Percentiles rank a stretch among this genome's conserved stretches.
These are phyloP conservation scores for Skeletonema costatum DNA, from an alignment of 108 stramenopile species.

Conservation along the genomic window DNA sequence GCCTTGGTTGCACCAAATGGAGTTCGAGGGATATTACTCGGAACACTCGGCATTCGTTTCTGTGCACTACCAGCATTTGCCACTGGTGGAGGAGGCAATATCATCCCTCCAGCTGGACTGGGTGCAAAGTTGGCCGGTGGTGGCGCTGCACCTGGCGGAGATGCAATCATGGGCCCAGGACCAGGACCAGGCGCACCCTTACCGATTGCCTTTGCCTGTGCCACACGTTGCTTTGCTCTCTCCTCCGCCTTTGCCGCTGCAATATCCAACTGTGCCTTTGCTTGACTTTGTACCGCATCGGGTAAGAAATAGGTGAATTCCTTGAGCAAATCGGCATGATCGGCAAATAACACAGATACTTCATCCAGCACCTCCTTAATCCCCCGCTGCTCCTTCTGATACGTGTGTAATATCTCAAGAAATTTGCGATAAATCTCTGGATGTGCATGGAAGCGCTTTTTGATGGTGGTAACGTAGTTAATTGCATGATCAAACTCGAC, in stretches of 20 bases:
- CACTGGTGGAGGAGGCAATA: slow-evolving; percentile 15
- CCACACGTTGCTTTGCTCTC: slow-evolving; percentile 49
- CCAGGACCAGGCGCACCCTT: not conserved
- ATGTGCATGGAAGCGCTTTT: slow-evolving; percentile 93
- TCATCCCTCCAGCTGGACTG: slow-evolving; percentile 18
- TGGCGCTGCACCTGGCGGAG: not conserved
- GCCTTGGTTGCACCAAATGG: slow-evolving; percentile 87
- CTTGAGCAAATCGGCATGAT: slow-evolving; percentile 97
- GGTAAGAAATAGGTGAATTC: slow-evolving; percentile 99
- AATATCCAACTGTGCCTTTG: slow-evolving; percentile 86
- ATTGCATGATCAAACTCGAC: slow-evolving; percentile 99
- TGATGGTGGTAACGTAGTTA: slow-evolving; percentile 97
- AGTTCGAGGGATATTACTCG: slow-evolving; percentile 39
- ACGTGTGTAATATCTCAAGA: slow-evolving; percentile 98
- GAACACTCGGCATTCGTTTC: slow-evolving; percentile 19
- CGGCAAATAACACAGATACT: slow-evolving; percentile 95
- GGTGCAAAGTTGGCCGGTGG: not conserved
- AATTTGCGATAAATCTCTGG: slow-evolving; percentile 97
- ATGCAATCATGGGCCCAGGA: not conserved
- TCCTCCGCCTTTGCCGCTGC: slow-evolving; percentile 88
- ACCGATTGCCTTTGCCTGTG: slow-evolving; percentile 3
- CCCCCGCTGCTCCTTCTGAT: slow-evolving; percentile 98
- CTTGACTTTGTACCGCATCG: slow-evolving; percentile 97
- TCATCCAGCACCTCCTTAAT: slow-evolving; percentile 97
- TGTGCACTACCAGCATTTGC: not conserved